phyloP scores from a whole-genome alignment of 805 yeast genomes.

The Pichia eremophila region DNA sequence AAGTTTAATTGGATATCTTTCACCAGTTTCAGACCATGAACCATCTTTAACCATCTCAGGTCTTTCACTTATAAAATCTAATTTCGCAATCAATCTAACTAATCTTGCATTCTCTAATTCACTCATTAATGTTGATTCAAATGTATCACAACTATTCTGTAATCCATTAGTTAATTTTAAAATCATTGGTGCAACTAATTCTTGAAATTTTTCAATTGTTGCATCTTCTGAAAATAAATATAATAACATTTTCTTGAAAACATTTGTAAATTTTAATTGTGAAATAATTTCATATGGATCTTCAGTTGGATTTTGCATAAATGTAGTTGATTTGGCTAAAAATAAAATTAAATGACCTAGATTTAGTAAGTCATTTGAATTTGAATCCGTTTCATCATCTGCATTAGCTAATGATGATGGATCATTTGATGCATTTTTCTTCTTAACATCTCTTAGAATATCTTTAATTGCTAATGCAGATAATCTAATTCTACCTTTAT shows the following conservation, averaged over 20 bases:
- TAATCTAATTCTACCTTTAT: constrained; percentile 60
- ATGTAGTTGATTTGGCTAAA: constrained; percentile 34
- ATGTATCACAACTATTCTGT: constrained; percentile 44
- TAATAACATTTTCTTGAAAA: constrained; percentile 35
- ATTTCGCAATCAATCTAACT: constrained; percentile 71
- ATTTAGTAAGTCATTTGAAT: constrained; percentile 42
- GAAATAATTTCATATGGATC: constrained; percentile 19
- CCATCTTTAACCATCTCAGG: constrained; percentile 51
- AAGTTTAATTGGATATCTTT: constrained; percentile 58
- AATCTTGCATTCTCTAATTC: constrained; percentile 87
- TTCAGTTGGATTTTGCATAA: constrained; percentile 13
- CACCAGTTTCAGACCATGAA: constrained; percentile 69
- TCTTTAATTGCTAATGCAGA: constrained; percentile 67
- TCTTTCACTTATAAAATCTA: constrained; percentile 68
- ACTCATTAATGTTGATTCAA: constrained; percentile 50
- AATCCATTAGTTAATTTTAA: constrained; percentile 40
- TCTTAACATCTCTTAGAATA: constrained; percentile 34
- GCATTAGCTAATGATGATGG: constrained; percentile 9
- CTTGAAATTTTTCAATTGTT: constrained; percentile 26
- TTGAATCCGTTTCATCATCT: constrained; percentile 5
- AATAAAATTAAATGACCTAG: constrained; percentile 56
- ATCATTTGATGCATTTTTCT: constrained; percentile 8
- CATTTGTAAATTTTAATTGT: constrained; percentile 31
- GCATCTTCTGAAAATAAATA: constrained; percentile 26
- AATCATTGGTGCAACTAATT: constrained; percentile 35